A percentile compares a stretch with the other conserved stretches of the same genome.
Evolutionary conservation across 306 rosid genomes (phyloP).

Genomic region (Dalbergia cultrata): DNA sequence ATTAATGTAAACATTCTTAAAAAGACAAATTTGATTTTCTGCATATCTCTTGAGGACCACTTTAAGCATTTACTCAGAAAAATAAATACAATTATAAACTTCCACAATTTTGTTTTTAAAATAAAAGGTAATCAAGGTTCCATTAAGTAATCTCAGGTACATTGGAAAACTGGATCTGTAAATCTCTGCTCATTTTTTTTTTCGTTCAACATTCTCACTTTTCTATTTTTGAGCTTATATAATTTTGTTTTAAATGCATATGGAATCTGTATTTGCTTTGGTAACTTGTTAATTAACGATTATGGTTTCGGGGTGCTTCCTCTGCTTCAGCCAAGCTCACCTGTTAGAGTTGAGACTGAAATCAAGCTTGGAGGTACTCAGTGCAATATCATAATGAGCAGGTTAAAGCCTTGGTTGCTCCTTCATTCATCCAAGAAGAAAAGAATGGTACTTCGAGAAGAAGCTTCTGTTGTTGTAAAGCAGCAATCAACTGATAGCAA

Average conservation of each 20-base stretch:
- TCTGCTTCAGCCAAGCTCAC: constrained; percentile 70
- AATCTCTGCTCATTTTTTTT: constrained; percentile 11
- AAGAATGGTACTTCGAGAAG: constrained; percentile 77
- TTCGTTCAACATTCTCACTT: neutral
- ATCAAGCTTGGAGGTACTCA: constrained; percentile 92
- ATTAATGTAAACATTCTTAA: no score
- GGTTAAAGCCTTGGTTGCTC: constrained; percentile 86
- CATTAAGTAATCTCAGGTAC: neutral
- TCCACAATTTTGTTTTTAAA: neutral
- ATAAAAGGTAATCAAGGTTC: neutral
- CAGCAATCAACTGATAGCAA: constrained; percentile 69
- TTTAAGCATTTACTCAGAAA: neutral
- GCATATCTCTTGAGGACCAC: neutral
- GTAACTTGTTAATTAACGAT: constrained; percentile 21
- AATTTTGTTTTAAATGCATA: constrained; percentile 28
- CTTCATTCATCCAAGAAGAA: constrained; percentile 75
- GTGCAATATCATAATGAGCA: constrained; percentile 86
- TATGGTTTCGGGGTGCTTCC: constrained; percentile 43
- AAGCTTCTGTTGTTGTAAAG: constrained; percentile 61
- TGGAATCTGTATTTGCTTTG: constrained; percentile 34
- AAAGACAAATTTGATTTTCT: neutral
- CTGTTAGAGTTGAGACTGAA: constrained; percentile 93
- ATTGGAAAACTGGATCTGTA: neutral
- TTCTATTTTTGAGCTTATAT: constrained; percentile 16
- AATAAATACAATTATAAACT: constrained; percentile 18